Base-by-base conservation (phyloP, 805 yeast genomes). In the Ascoidea asiatica region DNA sequence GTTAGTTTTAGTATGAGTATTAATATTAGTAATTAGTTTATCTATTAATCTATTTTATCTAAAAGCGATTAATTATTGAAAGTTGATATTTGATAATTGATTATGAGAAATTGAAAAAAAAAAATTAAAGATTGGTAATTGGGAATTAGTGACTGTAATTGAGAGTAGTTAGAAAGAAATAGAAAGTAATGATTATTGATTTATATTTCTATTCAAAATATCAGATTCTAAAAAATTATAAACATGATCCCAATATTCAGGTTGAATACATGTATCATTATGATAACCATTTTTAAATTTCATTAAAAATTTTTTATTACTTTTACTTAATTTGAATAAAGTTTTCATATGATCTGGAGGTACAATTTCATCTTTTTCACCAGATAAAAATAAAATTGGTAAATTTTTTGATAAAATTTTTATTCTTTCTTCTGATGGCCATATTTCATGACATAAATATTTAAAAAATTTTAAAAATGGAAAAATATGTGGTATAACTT, bases 311-410 rank as follows among this genome's bases (percentile, higher is more conserved):
- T 87, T 88, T 15, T 61, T 56, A 1, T 59, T 55, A 36, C 79
- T 63, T 21, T 73, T 68, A 46, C 81, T 65, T 45, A 77, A 51
- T 29, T 68, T 72, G 56, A 60, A 81, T 20, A 88, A 66, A 41
- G 55, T 56, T 40, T 70, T 69, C 85, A 89, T 84, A 56, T 90
- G 97, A 1, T 52, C 50, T 0, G 96, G 95, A 3, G 97, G 97
- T 2, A 90, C 95, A 21, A 90, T 78, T 61, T 90, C 98, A 64
- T 90, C 98, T 35, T 69, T 65, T 13, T 71, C 61, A 0, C 94
- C 96, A 50, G 81, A 74, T 38, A 89, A 57, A 52, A 89, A 75
- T 38, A 89, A 64, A 29, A 81, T 67, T 1, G 95, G 92, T 8
- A 82, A 66, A 4, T 66, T 57, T 0, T 69, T 53, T 5, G 78